Evolutionary conservation across 768 basidiomycete species (phyloP), one percentile per base, ranked within the genome.

Genomic region (Agaricus subrufescens): DNA sequence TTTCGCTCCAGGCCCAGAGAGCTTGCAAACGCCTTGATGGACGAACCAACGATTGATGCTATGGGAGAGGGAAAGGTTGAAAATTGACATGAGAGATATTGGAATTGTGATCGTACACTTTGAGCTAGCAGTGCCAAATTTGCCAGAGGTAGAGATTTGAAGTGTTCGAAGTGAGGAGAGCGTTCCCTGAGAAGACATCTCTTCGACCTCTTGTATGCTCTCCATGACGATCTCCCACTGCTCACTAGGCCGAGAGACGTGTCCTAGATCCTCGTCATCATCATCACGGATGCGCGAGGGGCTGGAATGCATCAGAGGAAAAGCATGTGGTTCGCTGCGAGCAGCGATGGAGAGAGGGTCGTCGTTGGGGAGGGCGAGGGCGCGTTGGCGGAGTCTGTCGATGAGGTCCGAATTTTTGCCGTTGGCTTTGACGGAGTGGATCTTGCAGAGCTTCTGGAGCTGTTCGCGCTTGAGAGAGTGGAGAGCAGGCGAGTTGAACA

Each of bases 201-300:
- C 87, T 37, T 87, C 85, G 15, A 75, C 68, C 56, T 91, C 89
- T 50, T 81, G 73, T 38, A 88, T 91, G 57, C 82, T 81, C 52
- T 92, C 90, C 85, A 92, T 91, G n/a, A 91, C 82, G 57, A 92
- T 73, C 65, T 90, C 88, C 89, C 91, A 92, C 62, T 87, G 85
- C 62, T 89, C 87, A 63, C 88, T 89, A 0, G 87, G 86, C n/a
- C n/a, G n/a, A n/a, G n/a, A n/a, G n/a, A n/a, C n/a, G 6, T 43
- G 47, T 4, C 12, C 15, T 27, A 42, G 30, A 26, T 50, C 47
- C 1, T 3, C 60, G 27, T 65, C 64, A 48, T 62, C 59, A 46
- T 62, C 54, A n/a, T n/a, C n/a, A n/a, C n/a, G n/a, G n/a, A n/a
- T n/a, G n/a, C n/a, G n/a, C n/a, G n/a, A n/a, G n/a, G n/a, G n/a